A percentile compares a stretch with the other conserved stretches of the same genome.
phyloP scores from a whole-genome alignment of 2,329 filamentous ascomycete species.

The Pochonia chlamydosporia region DNA sequence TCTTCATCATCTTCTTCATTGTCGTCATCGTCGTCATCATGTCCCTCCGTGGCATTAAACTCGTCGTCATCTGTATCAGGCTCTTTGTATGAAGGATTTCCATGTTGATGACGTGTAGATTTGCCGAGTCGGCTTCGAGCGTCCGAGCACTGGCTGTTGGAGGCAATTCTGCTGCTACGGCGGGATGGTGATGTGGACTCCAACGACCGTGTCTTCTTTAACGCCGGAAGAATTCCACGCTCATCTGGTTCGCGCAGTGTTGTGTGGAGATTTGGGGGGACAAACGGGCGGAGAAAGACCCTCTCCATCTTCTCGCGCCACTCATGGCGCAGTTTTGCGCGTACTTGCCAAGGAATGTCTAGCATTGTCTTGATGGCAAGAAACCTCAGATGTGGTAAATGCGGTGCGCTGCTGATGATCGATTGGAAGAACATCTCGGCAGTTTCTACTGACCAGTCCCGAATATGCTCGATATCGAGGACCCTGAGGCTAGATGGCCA shows the following conservation, averaged over 20 bases:
- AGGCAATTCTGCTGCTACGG: conserved; percentile 31
- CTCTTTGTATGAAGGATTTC: conserved; percentile 34
- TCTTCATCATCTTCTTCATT: conserved; percentile 11
- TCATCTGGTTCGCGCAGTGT: conserved; percentile 16
- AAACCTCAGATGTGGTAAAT: conserved; percentile 60
- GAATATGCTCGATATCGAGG: conserved; percentile 71
- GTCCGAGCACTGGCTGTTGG: conserved; percentile 19
- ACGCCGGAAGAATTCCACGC: conserved; percentile 6
- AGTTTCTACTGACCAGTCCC: conserved; percentile 63
- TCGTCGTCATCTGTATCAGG: conserved; percentile 41
- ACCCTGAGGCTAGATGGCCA: conserved; percentile 71
- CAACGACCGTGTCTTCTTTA: conserved; percentile 13
- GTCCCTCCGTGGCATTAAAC: conserved; percentile 20
- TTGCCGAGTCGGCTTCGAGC: conserved; percentile 13
- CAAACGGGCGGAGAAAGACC: conserved; percentile 53
- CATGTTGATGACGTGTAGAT: conserved; percentile 10
- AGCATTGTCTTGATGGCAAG: conserved; percentile 73
- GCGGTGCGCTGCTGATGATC: conserved; percentile 63
- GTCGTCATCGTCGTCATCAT: conserved; percentile 7
- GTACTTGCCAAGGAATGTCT: conserved; percentile 74
- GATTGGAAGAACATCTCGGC: conserved; percentile 77
- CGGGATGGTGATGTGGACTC: conserved; percentile 23
- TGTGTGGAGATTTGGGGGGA: conserved; percentile 29
- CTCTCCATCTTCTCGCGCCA: conserved; percentile 68
- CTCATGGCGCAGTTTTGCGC: conserved; percentile 69